Conservation (phyloP, 371 early-diverging fungal species). For the Mortierella sp. region DNA sequence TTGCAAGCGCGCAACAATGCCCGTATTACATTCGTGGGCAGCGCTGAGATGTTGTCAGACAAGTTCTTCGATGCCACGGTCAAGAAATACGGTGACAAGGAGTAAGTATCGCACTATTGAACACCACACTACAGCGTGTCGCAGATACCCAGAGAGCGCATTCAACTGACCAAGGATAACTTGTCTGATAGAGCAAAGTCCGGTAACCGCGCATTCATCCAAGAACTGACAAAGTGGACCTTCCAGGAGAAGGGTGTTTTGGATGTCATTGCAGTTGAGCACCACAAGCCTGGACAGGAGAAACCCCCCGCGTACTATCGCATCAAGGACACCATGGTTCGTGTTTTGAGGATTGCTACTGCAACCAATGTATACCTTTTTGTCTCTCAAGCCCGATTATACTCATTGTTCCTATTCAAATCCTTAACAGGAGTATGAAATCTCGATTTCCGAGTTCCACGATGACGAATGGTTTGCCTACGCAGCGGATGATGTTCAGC, state of each 20-base stretch:
- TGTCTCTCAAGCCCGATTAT: too few relatives aligned
- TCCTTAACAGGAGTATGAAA: constrained; percentile 73
- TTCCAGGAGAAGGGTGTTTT: constrained; percentile 94
- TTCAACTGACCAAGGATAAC: too few relatives aligned
- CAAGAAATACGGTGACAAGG: constrained; percentile 35
- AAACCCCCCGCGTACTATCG: constrained; percentile 82
- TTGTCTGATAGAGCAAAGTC: too few relatives aligned
- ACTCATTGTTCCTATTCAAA: neutral
- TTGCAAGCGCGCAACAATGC: constrained; percentile 93
- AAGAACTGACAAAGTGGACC: constrained; percentile 86
- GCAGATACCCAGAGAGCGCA: too few relatives aligned
- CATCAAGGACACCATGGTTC: constrained; percentile 90
- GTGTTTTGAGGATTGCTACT: constrained; percentile 10
- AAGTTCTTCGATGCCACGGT: constrained; percentile 21
- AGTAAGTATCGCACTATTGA: too few relatives aligned
- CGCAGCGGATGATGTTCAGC: constrained; percentile 79
- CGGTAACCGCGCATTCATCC: constrained; percentile 80
- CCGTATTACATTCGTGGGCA: constrained; percentile 86
- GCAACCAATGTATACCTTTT: neutral
- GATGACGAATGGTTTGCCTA: constrained; percentile 88
- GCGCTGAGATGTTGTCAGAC: constrained; percentile 83
- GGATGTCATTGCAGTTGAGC: constrained; percentile 66
- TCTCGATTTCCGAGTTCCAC: constrained; percentile 82
- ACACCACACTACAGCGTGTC: too few relatives aligned
- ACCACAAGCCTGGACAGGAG: constrained; percentile 76